Percentiles rank a stretch among this genome's conserved stretches.
phyloP scores from a whole-genome alignment of 495 filamentous ascomycete genomes.

The Apiosordaria backusii region DNA sequence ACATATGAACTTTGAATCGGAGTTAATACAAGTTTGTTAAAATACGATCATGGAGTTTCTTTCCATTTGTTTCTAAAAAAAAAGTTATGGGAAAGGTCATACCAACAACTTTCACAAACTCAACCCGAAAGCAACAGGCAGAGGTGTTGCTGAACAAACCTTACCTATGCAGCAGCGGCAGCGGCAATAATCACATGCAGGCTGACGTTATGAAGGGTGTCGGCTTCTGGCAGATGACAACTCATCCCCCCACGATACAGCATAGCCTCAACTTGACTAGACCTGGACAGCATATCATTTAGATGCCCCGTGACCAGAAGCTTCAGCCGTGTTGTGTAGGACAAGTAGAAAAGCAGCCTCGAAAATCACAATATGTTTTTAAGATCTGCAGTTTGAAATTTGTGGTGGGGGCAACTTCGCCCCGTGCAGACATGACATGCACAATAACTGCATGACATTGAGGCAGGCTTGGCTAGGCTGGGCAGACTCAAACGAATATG shows the following conservation, averaged over 20 bases:
- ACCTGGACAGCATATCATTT: background rate
- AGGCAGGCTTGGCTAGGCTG: background rate
- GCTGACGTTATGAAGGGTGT: constrained; percentile 4
- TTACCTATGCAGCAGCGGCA: background rate
- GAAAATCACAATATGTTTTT: background rate
- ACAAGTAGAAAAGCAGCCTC: background rate
- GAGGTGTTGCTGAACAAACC: background rate
- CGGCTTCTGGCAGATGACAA: constrained; percentile 4
- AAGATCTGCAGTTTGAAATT: background rate
- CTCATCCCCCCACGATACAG: background rate
- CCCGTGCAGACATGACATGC: background rate
- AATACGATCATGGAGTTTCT: too few relatives aligned
- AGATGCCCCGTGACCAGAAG: background rate
- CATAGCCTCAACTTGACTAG: background rate
- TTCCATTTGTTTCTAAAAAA: too few relatives aligned
- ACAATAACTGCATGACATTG: too few relatives aligned
- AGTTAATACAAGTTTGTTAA: too few relatives aligned
- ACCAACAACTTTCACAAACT: too few relatives aligned
- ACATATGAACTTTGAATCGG: background rate
- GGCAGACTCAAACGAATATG: background rate
- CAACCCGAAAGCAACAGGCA: too few relatives aligned
- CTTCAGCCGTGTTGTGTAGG: background rate
- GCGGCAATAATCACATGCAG: background rate
- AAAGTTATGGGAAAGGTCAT: too few relatives aligned
- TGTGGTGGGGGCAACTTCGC: background rate